phyloP scores from a whole-genome alignment of 1,284 basidiomycete species.

The Boletus mariae region DNA sequence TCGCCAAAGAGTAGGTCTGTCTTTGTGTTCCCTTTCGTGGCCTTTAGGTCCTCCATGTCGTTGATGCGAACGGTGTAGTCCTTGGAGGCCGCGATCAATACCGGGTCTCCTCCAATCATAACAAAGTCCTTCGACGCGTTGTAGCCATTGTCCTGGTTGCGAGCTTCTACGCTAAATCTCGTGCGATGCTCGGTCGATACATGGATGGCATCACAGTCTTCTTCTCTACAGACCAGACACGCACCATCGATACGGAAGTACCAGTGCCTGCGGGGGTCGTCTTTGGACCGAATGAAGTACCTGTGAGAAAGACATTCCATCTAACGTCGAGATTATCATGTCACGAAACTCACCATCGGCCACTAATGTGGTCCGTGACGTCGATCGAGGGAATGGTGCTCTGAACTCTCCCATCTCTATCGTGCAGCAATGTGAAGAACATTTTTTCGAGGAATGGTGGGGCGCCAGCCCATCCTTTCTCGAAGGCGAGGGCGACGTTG shows the following conservation, averaged over 20 bases:
- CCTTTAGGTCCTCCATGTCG: neutral
- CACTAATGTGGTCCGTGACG: slow-evolving; percentile 4
- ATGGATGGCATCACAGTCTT: neutral
- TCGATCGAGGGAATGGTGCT: neutral
- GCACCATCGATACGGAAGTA: neutral
- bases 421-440: too few species aligned
- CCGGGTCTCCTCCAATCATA: neutral
- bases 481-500: too few species aligned
- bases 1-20: neutral
- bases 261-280: neutral
- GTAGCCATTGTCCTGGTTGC: neutral
- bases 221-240: neutral
- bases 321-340: neutral
- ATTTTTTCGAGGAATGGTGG: neutral
- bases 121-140: neutral
- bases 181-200: neutral
- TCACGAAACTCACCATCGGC: neutral
- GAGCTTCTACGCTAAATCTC: neutral
- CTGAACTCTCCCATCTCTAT: neutral
- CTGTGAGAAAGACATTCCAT: neutral
- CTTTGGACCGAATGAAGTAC: neutral
- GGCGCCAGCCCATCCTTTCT: neutral
- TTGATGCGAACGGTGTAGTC: neutral
- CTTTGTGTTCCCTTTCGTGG: neutral
- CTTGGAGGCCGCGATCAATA: neutral